Base-by-base conservation (phyloP, 2,329 filamentous ascomycete species). In the Colletotrichum chrysophilum region DNA sequence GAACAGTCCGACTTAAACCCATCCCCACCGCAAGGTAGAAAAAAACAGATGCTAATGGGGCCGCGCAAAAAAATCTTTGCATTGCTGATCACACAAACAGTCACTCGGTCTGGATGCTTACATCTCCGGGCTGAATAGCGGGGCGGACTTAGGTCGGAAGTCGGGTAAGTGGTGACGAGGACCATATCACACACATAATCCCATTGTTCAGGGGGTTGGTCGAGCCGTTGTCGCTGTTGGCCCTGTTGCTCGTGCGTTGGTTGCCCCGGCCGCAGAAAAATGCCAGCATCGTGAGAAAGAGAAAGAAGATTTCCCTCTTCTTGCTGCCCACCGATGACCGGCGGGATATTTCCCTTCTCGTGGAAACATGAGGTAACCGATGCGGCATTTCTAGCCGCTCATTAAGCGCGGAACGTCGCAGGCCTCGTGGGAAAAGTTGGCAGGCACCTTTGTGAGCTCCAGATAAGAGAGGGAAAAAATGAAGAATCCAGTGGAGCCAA, bases 361-460 rank as follows among this genome's bases (percentile, higher is more conserved):
- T 74, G 66, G 18, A 74, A 9, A 21, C 21, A 66, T 74, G 71
- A 71, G 36, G 52, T 74, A 66, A 74, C 10, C 36, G 24, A 60
- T 74, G 71, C 58, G 52, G 36, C 28, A 61, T 66, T 60, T 61
- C n/a, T 43, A 60, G 43, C n/a, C n/a, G n/a, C 12, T 21, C 4
- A 26, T 60, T 32, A 65, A 28, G 34, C 58, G 32, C 36, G n/a
- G 18, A 38, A n/a, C n/a, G 21, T n/a, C 16, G 36, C 55, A 36
- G 52, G 55, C 34, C 30, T 62, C 56, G 12, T 28, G 32, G 30
- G 30, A 48, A 73, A 43, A 48, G 43, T 18, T 36, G 30, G 38
- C 38, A 58, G 66, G 58, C 66, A 14, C 26, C 13, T 36, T 16
- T 58, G 26, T 34, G 10, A n/a, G 30, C 16, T 48, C 24, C 18